These are phyloP conservation scores for Ramaria rubella DNA, from an alignment of 768 basidiomycete species.

Conservation along the genomic window DNA sequence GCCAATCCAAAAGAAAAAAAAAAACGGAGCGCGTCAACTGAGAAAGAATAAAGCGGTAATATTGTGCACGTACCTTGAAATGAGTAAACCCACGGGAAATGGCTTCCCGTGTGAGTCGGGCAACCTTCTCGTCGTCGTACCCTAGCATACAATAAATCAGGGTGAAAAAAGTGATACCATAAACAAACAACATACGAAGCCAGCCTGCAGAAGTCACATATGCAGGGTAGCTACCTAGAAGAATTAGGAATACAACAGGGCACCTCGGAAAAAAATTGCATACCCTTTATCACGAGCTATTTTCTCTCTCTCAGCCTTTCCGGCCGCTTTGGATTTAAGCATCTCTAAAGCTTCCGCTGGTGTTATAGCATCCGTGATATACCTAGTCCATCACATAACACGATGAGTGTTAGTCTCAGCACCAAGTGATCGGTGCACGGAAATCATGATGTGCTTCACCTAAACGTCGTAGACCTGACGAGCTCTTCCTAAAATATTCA, in stretches of 20 bases:
- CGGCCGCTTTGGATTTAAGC: slow-evolving; percentile 29
- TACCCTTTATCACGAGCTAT: slow-evolving; percentile 23
- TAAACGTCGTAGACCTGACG: slow-evolving; percentile 68
- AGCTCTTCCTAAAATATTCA: slow-evolving; percentile 55
- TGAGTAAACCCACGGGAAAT: slow-evolving; percentile 88
- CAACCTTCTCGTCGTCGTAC: slow-evolving; percentile 89
- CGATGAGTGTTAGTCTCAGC: not conserved
- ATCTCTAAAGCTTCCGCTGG: slow-evolving; percentile 35
- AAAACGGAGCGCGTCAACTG: not conserved
- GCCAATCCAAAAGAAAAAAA: not conserved
- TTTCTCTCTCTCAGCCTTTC: slow-evolving; percentile 32
- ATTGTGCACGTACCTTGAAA: slow-evolving; percentile 55
- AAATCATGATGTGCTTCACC: slow-evolving; percentile 31
- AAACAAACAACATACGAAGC: slow-evolving; percentile 47
- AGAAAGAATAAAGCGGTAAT: not conserved
- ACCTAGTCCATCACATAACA: slow-evolving; percentile 25
- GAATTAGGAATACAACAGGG: not conserved
- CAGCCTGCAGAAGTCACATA: slow-evolving; percentile 93
- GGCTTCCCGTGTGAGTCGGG: slow-evolving; percentile 79
- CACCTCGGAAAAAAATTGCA: not conserved
- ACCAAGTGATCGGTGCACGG: slow-evolving; percentile 10
- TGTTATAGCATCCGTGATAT: slow-evolving; percentile 35
- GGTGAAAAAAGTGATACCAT: not conserved
- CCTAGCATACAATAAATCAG: slow-evolving; percentile 34
- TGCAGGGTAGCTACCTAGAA: slow-evolving; percentile 66